A percentile compares a stretch with the other conserved stretches of the same genome.
Evolutionary conservation across 768 basidiomycete species (phyloP).

Genomic region (Naematelia encephala): DNA sequence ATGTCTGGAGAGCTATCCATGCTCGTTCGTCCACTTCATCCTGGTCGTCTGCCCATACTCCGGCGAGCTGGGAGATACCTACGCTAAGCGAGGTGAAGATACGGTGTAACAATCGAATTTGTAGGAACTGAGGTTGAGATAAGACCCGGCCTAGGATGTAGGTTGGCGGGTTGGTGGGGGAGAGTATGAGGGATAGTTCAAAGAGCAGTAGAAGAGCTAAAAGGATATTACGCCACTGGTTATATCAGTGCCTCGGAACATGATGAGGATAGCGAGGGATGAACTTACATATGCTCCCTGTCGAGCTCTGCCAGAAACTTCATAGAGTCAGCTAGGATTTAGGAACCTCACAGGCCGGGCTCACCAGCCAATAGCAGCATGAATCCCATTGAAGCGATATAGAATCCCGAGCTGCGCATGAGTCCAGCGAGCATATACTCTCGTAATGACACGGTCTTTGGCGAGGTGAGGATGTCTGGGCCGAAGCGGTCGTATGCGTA

Average conservation of each 20-base stretch:
- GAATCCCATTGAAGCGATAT: constrained; percentile 32
- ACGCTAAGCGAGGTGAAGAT: constrained; percentile 29
- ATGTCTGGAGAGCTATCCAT: constrained; percentile 3
- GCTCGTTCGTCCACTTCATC: constrained; percentile 8
- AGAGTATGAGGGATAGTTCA: constrained; percentile 34
- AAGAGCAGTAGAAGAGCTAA: constrained; percentile 26
- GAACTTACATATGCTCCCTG: constrained; percentile 37
- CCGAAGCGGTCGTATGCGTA: constrained; percentile 45
- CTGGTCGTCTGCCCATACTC: constrained; percentile 22
- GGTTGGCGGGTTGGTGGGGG: constrained; percentile 11
- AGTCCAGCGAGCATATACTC: constrained; percentile 33
- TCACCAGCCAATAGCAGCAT: constrained; percentile 36
- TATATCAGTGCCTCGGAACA: not conserved
- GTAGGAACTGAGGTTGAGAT: constrained; percentile 16
- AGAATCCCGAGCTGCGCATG: constrained; percentile 31
- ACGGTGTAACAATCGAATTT: constrained; percentile 28
- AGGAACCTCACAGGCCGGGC: constrained; percentile 1
- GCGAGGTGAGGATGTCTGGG: constrained; percentile 28
- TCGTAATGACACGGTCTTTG: constrained; percentile 16
- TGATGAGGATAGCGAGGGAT: not conserved
- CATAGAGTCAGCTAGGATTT: not conserved
- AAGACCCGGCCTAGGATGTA: constrained; percentile 4
- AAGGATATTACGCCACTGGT: constrained; percentile 34
- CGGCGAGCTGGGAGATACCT: constrained; percentile 35
- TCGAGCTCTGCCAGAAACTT: constrained; percentile 28